These are phyloP conservation scores for Tuber indicum DNA, from an alignment of 495 filamentous ascomycete genomes.

Conservation along the genomic window DNA sequence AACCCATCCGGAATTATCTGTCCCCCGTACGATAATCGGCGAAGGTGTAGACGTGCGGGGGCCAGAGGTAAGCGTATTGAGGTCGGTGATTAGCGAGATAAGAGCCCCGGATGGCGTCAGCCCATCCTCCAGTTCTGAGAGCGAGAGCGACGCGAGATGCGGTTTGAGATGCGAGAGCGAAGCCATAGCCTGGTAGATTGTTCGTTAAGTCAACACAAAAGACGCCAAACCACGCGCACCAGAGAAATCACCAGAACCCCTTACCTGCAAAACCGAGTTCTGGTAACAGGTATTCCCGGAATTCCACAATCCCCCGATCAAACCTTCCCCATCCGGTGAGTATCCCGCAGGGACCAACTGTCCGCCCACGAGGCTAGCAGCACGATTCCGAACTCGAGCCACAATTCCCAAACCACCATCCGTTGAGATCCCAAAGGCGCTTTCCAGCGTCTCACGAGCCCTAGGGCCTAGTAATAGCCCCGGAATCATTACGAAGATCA, in stretches of 20 bases:
- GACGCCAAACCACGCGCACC: neutral
- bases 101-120: slow-evolving; percentile 31
- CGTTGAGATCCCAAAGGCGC: slow-evolving; percentile 17
- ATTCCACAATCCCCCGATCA: slow-evolving; percentile 65
- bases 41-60: slow-evolving; percentile 28
- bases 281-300: slow-evolving; percentile 95
- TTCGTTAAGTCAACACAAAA: slow-evolving; percentile 1
- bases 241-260: neutral
- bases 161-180: slow-evolving; percentile 52
- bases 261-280: slow-evolving; percentile 81
- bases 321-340: slow-evolving; percentile 9
- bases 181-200: slow-evolving; percentile 48
- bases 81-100: slow-evolving; percentile 21
- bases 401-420: slow-evolving; percentile 21
- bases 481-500: slow-evolving; percentile 22
- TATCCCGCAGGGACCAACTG: slow-evolving; percentile 7
- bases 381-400: slow-evolving; percentile 27
- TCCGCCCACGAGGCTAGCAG: slow-evolving; percentile 18
- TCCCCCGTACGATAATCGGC: slow-evolving; percentile 27
- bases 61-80: slow-evolving; percentile 22
- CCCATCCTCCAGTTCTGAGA: slow-evolving; percentile 19
- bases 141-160: slow-evolving; percentile 22
- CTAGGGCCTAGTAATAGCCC: slow-evolving; percentile 29
- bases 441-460: slow-evolving; percentile 31
- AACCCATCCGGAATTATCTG: slow-evolving; percentile 33